phyloP scores from a whole-genome alignment of 1,139 yeast genomes.

The Candida tetrigidarum region DNA sequence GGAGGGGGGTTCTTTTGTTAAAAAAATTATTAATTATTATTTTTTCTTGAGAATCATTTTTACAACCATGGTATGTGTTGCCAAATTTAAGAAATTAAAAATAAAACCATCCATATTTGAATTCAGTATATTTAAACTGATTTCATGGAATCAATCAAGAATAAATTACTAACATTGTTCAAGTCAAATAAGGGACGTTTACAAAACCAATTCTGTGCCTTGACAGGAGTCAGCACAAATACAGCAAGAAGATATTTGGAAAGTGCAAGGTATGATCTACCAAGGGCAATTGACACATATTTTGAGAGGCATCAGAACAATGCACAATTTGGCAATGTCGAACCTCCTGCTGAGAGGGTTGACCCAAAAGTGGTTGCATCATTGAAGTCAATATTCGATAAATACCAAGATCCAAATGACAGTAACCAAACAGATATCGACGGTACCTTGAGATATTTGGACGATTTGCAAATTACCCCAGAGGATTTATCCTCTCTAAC shows the following conservation, averaged over 20 bases:
- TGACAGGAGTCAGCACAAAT: conserved; percentile 32
- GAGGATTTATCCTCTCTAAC: conserved; percentile 76
- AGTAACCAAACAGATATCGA: conserved; percentile 58
- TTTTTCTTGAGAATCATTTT: neutral
- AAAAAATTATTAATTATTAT: too few species aligned
- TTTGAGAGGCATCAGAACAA: conserved; percentile 19
- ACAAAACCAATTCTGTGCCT: conserved; percentile 30
- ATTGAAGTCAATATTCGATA: conserved; percentile 29
- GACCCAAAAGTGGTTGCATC: conserved; percentile 19
- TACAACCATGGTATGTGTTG: conserved; percentile 7
- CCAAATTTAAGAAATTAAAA: too few species aligned
- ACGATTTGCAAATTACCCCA: conserved; percentile 68
- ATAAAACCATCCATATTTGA: too few species aligned
- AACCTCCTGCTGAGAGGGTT: neutral
- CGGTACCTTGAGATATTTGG: conserved; percentile 72
- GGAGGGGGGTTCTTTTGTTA: too few species aligned
- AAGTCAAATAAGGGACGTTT: conserved; percentile 18
- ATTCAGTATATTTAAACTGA: too few species aligned
- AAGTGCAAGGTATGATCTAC: conserved; percentile 29
- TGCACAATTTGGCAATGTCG: conserved; percentile 4
- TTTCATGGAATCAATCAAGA: neutral
- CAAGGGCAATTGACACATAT: conserved; percentile 35
- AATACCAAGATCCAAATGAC: conserved; percentile 33
- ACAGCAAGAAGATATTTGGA: conserved; percentile 34
- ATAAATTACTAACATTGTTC: conserved; percentile 8